Percentiles rank a stretch among this genome's conserved stretches.
phyloP scores from a whole-genome alignment of 768 basidiomycete species.

The Rhodosporidiobolus odoratus region DNA sequence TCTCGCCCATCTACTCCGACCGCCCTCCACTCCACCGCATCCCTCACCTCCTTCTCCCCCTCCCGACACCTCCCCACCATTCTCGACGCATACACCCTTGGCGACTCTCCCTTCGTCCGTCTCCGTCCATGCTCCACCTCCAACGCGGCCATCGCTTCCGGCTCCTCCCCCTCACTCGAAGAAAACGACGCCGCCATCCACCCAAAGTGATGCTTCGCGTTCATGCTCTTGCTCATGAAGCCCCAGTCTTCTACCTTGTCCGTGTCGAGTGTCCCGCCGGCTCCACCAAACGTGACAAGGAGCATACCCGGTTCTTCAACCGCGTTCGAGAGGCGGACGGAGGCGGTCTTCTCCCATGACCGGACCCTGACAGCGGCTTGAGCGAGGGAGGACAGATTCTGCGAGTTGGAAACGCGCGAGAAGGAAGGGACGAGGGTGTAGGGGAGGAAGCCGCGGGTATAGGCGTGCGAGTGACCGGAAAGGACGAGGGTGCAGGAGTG shows the following conservation, averaged over 20 bases:
- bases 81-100: slow-evolving; percentile 1
- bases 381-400: slow-evolving; percentile 9
- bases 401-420: not conserved
- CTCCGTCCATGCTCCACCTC: not conserved
- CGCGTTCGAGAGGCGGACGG: not conserved
- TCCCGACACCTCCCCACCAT: not conserved
- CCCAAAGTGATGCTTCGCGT: slow-evolving; percentile 23
- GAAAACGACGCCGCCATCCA: slow-evolving; percentile 8
- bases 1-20: slow-evolving; percentile 17
- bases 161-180: not conserved
- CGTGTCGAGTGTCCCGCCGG: slow-evolving; percentile 35
- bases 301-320: slow-evolving; percentile 18
- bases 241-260: slow-evolving; percentile 36
- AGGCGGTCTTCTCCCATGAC: not conserved
- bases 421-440: slow-evolving; percentile 6
- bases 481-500: slow-evolving; percentile 20
- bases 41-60: slow-evolving; percentile 4
- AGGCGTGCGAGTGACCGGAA: slow-evolving; percentile 37
- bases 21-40: slow-evolving; percentile 33
- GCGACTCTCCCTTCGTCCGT: not conserved
- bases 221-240: not conserved
- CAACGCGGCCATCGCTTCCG: not conserved
- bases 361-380: not conserved
- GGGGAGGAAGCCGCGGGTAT: slow-evolving; percentile 38
- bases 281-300: slow-evolving; percentile 23